Evolutionary conservation across 192 early-diverging fungal genomes (phyloP), one percentile per base, ranked within the genome.

Genomic region (Diversispora epigaea): DNA sequence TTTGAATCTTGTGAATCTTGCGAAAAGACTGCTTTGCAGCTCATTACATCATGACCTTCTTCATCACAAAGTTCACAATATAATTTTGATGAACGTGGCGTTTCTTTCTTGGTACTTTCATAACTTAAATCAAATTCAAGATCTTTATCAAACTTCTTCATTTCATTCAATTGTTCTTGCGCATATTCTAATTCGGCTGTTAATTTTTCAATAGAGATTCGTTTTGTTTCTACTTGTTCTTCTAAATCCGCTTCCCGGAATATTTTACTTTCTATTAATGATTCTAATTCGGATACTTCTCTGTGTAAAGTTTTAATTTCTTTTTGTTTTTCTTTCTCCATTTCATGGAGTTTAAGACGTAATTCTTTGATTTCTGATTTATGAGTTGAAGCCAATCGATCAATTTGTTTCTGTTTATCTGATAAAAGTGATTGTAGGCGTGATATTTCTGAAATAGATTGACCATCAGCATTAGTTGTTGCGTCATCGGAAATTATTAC

Each of bases 1-100:
- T 39, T 22, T 54, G 78, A 78, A 46, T 71, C 21, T 8, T 68
- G 49, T n/a, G n/a, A n/a, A 4, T 79, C 77, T n/a, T n/a, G n/a
- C n/a, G n/a, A n/a, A 65, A 85, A 84, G 25, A 86, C 82, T 9
- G 84, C 85, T 43, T 64, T 80, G 55, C 92, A 93, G 69, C 81
- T 82, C 22, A 87, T 84, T 39, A 92, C 75, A 49, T 86, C 84
- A 66, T 93, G 92, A 4, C 87, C 88, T 62, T 76, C 66, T 21
- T 82, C 76, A 58, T 92, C 92, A 77, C 92, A 93, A 10, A 92
- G 82, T 72, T 90, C 90, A 66, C 91, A 93, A 78, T 84, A 88
- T 22, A 82, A 46, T 1, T 39, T 46, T 12, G 73, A 49, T 12
- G 61, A 21, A 39, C 8, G 45, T 22, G 43, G n/a, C 54, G 63